phyloP scores from a whole-genome alignment of 257 asterid genomes.

The Plectranthus barbatus region DNA sequence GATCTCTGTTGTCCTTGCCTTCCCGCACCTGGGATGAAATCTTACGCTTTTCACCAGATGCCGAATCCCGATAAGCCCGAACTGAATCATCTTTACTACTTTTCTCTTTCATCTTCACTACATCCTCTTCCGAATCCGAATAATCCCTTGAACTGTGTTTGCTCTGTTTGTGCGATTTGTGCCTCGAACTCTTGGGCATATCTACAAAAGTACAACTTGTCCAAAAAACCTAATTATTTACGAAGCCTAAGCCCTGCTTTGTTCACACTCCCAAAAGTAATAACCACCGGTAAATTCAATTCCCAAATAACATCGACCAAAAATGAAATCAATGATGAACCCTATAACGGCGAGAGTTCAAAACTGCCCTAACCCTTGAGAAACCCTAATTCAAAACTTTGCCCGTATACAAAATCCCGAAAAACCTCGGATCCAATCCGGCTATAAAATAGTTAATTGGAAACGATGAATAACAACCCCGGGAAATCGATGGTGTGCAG shows the following conservation, averaged over 20 bases:
- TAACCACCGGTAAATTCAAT: background rate
- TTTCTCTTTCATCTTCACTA: slow-evolving; percentile 49
- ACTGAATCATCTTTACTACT: slow-evolving; percentile 41
- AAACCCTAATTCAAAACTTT: slow-evolving; percentile 80
- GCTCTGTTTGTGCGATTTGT: slow-evolving; percentile 85
- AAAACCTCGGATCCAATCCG: slow-evolving; percentile 19
- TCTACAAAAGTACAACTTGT: slow-evolving; percentile 20
- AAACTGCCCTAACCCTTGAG: slow-evolving; percentile 13
- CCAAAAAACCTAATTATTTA: slow-evolving; percentile 9
- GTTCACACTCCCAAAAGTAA: background rate
- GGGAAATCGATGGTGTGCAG: slow-evolving; percentile 20
- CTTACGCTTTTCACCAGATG: slow-evolving; percentile 88
- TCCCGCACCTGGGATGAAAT: slow-evolving; percentile 49
- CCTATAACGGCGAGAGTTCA: slow-evolving; percentile 3
- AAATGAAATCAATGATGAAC: background rate
- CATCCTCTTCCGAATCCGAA: slow-evolving; percentile 82
- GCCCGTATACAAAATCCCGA: no score
- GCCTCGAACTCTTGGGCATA: slow-evolving; percentile 92
- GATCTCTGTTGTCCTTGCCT: slow-evolving; percentile 53
- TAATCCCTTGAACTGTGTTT: slow-evolving; percentile 81
- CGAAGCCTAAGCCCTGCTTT: slow-evolving; percentile 10
- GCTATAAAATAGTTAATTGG: slow-evolving; percentile 10
- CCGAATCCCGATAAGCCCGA: slow-evolving; percentile 53
- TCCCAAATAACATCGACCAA: background rate
- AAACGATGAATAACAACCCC: slow-evolving; percentile 10